phyloP scores from a whole-genome alignment of 768 basidiomycete species.

The Tulasnella sp. region DNA sequence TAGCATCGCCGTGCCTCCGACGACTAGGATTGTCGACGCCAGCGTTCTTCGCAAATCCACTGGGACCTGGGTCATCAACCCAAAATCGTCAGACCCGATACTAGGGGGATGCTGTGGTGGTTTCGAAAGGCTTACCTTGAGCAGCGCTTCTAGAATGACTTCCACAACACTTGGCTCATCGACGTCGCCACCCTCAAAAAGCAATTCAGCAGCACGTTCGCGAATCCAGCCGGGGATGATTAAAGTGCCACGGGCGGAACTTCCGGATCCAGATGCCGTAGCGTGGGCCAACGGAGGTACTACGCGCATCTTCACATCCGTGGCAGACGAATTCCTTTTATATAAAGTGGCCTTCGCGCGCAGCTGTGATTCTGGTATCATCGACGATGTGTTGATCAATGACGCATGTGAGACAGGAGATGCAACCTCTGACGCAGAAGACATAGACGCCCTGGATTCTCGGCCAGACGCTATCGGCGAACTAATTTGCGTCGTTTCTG shows the following conservation, averaged over 20 bases:
- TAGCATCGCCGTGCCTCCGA: slow-evolving; percentile 83
- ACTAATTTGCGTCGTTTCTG: not conserved
- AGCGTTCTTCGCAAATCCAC: slow-evolving; percentile 81
- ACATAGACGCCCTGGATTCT: slow-evolving; percentile 5
- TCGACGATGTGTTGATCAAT: not conserved
- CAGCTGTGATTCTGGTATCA: slow-evolving; percentile 39
- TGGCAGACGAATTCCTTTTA: slow-evolving; percentile 65
- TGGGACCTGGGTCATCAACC: slow-evolving; percentile 49
- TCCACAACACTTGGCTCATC: slow-evolving; percentile 81
- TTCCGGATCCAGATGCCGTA: slow-evolving; percentile 29
- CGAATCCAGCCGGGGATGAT: slow-evolving; percentile 92
- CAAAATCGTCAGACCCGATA: not conserved
- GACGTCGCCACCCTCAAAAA: slow-evolving; percentile 83
- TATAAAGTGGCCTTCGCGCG: slow-evolving; percentile 64
- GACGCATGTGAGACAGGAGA: slow-evolving; percentile 6
- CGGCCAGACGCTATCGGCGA: slow-evolving; percentile 8
- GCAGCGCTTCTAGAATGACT: slow-evolving; percentile 61
- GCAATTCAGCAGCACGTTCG: slow-evolving; percentile 79
- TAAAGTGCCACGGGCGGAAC: slow-evolving; percentile 62
- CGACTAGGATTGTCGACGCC: slow-evolving; percentile 72
- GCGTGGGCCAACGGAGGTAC: slow-evolving; percentile 50
- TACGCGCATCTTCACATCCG: slow-evolving; percentile 59
- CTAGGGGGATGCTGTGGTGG: not conserved
- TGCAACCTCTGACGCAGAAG: not conserved
- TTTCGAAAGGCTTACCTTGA: slow-evolving; percentile 46